A percentile compares a stretch with the other conserved stretches of the same genome.
Conservation (phyloP, 352 stramenopile species). For the Blastocystis sp. region DNA sequence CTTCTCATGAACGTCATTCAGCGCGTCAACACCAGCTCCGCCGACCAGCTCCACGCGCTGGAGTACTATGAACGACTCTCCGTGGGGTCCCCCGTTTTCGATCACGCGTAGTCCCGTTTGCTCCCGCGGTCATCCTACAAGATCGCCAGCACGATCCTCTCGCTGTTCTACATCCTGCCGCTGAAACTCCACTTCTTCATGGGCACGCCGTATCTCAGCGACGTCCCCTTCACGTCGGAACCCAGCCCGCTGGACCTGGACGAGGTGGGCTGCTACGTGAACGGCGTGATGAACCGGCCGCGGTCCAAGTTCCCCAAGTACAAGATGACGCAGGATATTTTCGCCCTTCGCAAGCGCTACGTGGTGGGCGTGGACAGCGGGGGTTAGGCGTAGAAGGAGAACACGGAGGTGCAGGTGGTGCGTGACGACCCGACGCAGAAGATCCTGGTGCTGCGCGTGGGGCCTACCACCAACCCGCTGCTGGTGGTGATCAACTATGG, state of each 20-base stretch:
- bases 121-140: slow-evolving; percentile 29
- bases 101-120: slow-evolving; percentile 14
- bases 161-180: slow-evolving; percentile 55
- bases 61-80: slow-evolving; percentile 38
- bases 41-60: background rate
- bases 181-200: slow-evolving; percentile 58
- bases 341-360: background rate
- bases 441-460: slow-evolving; percentile 19
- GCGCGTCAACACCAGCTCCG: background rate
- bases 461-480: background rate
- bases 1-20: background rate
- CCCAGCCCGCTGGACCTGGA: slow-evolving; percentile 3
- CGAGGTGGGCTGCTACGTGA: slow-evolving; percentile 17
- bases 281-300: background rate
- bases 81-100: background rate
- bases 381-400: background rate
- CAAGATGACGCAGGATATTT: background rate
- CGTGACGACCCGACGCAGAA: background rate
- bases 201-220: slow-evolving; percentile 40
- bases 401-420: background rate
- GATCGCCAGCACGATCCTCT: slow-evolving; percentile 17
- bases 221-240: slow-evolving; percentile 13
- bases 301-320: slow-evolving; percentile 27
- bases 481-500: slow-evolving; percentile 58
- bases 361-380: background rate